Conservation (phyloP, 345 rosid genomes). For the Syzygium aromaticum region DNA sequence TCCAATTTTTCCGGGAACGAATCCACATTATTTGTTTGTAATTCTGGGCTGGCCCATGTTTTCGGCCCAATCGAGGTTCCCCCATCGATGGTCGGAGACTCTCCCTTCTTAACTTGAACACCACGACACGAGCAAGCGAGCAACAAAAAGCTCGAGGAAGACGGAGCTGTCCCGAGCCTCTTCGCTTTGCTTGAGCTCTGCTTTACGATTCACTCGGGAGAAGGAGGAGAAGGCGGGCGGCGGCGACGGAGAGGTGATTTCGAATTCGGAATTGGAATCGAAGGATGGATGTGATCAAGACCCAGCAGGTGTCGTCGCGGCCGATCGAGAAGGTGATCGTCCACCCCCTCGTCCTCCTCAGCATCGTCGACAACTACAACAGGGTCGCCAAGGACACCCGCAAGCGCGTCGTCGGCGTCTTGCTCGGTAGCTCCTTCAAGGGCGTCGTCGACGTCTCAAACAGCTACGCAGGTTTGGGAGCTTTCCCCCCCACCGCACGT, state of each 20-base stretch:
- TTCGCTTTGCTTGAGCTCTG: neutral
- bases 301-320: slow-evolving; percentile 70
- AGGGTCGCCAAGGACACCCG: slow-evolving; percentile 89
- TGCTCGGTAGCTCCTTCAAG: slow-evolving; percentile 65
- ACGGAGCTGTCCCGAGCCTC: neutral
- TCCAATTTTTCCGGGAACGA: too few relatives aligned
- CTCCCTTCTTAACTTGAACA: neutral
- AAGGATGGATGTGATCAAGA: slow-evolving; percentile 81
- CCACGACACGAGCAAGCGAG: neutral
- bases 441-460: slow-evolving; percentile 88
- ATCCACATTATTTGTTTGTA: neutral
- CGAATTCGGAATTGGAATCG: neutral
- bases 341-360: slow-evolving; percentile 91
- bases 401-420: slow-evolving; percentile 84
- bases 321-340: slow-evolving; percentile 92
- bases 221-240: neutral
- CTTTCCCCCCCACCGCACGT: neutral
- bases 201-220: neutral
- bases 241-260: neutral
- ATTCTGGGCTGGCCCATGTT: neutral
- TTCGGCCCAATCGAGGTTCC: neutral
- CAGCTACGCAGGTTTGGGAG: slow-evolving; percentile 69
- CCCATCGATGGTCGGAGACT: neutral
- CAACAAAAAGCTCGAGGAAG: neutral
- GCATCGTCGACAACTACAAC: slow-evolving; percentile 94